Evolutionary conservation across 2,329 filamentous ascomycete genomes (phyloP), one percentile per base, ranked within the genome.

Genomic region (Aaosphaeria arxii): DNA sequence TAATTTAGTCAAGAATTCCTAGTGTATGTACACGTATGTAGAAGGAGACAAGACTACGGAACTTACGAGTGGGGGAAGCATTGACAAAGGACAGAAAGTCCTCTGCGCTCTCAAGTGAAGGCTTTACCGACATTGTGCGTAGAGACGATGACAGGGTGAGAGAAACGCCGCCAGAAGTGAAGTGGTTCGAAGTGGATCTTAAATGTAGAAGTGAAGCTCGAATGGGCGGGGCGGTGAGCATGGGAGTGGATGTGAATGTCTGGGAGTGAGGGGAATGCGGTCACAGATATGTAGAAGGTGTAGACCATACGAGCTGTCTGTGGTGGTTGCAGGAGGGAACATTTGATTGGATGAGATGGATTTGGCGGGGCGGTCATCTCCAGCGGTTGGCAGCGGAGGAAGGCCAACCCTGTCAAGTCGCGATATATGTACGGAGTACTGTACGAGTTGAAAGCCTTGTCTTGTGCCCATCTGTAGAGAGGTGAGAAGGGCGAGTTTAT

Each of bases 41-140:
- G 17, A 24, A 24, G 17, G 17, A 24, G 17, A 24, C 17, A 24
- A 24, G 17, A 24, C 17, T 24, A 24, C 17, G 17, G 17, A 24
- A 24, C 17, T 24, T 80, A 96, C 91, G 92, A 45, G 91, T 95
- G 9, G 94, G 94, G 49, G 91, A 96, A 54, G 86, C 88, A 73
- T 96, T 95, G 70, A 96, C 86, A 75, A 96, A 96, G 73, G 89
- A 87, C 66, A 96, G 75, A 71, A 96, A 96, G 77, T 95, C 89
- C 73, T 87, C 76, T 46, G 89, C 89, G 47, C 66, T 73, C 52
- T 73, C 61, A 48, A 75, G 64, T 1, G 73, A 73, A 9, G 70
- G 68, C 50, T 70, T 71, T 56, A 63, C 52, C 29, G 67, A 51
- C 69, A 71, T 71, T 52, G 57, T 61, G 47, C 53, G 53, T 11